Base-by-base conservation (phyloP, 2,329 filamentous ascomycete genomes). In the Zalaria obscura region DNA sequence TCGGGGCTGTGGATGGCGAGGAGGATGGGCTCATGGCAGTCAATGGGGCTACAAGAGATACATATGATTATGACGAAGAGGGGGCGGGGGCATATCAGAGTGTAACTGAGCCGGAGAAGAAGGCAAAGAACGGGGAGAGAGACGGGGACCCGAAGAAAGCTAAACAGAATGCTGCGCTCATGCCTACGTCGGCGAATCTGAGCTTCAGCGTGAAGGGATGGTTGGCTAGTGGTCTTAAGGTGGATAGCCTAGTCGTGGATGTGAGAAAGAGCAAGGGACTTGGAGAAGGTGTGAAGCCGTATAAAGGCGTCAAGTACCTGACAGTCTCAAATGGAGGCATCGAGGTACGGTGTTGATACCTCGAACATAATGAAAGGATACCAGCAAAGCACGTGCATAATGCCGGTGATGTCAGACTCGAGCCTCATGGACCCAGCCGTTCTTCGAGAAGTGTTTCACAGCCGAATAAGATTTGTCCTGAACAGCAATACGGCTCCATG, bases 231-330 rank as follows among this genome's bases (percentile, higher is more conserved):
- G 76, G 76, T 3, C 68, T 80, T 50, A 73, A 69, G 46, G 76
- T 80, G 1, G 76, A 80, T 40, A 72, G 69, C 49, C 55, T 80
- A 46, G 66, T 67, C n/a, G 61, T 80, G 9, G 75, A 80, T 57
- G 68, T 76, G n/a, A 80, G 83, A 58, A 87, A 80, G 64, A 93
- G 85, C 60, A 75, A 80, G 43, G 91, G 91, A 0, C 55, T 98
- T 36, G 86, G 86, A 0, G 86, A 93, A 50, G 78, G 83, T 2
- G 78, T 96, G 33, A 93, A 87, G 63, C 91, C 91, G 25, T 96
- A 94, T 63, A 98, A 96, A 65, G 91, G 91, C 1, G 91, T 98
- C 50, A 98, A 98, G 64, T 98, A 98, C 62, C 60, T 98, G 52
- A 95, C 88, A 50, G 73, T 78, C 8, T 77, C 73, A 55, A 62